Base-by-base conservation (phyloP, 2,329 filamentous ascomycete species). In the Exophiala dermatitidis region DNA sequence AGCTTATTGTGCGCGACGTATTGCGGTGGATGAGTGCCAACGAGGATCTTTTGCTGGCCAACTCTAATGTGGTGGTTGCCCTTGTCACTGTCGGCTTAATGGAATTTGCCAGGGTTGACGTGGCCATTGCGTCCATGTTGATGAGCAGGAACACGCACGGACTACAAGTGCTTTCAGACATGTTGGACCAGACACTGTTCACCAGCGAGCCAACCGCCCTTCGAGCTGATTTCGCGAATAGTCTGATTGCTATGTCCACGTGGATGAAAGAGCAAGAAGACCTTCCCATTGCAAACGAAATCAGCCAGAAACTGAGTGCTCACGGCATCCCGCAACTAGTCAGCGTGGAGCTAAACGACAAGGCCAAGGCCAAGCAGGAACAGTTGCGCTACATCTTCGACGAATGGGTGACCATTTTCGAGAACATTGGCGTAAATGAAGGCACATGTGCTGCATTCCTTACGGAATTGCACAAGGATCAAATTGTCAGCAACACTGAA, bases 341-440 rank as follows among this genome's bases (percentile, higher is more conserved):
- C 47, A 75, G 77, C 60, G 69, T 77, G 50, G 69, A 77, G 48
- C 71, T 76, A 31, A 81, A 78, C 26, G 80, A 84, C 52, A 77
- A 81, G 46, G 71, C 75, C 10, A 68, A 73, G 37, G 76, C 80
- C 32, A 84, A 84, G 61, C 82, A 84, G 58, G 88, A 95, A 57
- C 89, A 96, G 68, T 82, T 95, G 71, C 89, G 94, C 63, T 97
- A 98, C 66, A 79, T 96, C 19, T 96, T 98, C 65, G 90, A 91
- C 41, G 93, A 98, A 72, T 98, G 93, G 93, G 81, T 91, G 30
- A 83, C 85, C 55, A 79, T 96, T 5, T 85, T 79, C 72, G 86
- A 86, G 68, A 88, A 89, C 63, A 79, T 83, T n/a, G 82, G 84
- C 61, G 82, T 85, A 3, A 83, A 85, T 3, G 85, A 89, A 57